Conservation (phyloP, 2,329 filamentous ascomycete species). For the Leptographium radiaticola region DNA sequence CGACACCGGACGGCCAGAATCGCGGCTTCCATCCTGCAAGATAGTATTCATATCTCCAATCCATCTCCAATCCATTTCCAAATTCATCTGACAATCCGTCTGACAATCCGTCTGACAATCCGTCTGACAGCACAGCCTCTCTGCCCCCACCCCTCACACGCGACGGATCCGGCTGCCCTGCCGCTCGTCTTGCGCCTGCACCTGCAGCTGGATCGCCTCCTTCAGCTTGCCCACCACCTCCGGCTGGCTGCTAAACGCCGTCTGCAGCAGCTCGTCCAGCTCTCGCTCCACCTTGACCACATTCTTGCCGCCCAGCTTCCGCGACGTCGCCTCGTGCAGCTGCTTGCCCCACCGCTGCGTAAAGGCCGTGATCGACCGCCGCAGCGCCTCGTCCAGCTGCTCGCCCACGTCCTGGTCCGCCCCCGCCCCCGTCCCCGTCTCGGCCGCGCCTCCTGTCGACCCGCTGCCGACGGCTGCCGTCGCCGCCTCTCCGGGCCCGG, state of each 20-base stretch:
- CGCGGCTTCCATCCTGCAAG: neutral
- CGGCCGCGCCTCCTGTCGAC: conserved; percentile 2
- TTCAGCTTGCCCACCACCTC: conserved; percentile 47
- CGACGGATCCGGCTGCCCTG: conserved; percentile 10
- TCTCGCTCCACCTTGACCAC: conserved; percentile 41
- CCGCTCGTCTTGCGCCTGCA: conserved; percentile 35
- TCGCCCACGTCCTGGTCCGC: conserved; percentile 44
- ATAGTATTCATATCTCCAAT: neutral
- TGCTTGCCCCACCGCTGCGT: conserved; percentile 45
- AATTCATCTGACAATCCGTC: neutral
- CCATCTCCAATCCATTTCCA: neutral
- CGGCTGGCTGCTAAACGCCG: conserved; percentile 44
- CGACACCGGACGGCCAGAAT: neutral
- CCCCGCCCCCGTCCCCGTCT: neutral
- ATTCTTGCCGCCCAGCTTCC: conserved; percentile 35
- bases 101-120: too few relatives aligned
- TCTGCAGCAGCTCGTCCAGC: conserved; percentile 41
- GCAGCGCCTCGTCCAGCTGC: conserved; percentile 48
- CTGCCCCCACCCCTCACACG: neutral
- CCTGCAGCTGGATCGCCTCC: conserved; percentile 46
- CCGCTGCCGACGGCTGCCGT: conserved; percentile 2
- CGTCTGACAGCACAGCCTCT: too few relatives aligned
- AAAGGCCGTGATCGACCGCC: conserved; percentile 50
- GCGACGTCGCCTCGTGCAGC: conserved; percentile 33
- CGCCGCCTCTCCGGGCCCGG: neutral